Conservation (phyloP, 805 yeast genomes). For the Pichia gijzeniarum region DNA sequence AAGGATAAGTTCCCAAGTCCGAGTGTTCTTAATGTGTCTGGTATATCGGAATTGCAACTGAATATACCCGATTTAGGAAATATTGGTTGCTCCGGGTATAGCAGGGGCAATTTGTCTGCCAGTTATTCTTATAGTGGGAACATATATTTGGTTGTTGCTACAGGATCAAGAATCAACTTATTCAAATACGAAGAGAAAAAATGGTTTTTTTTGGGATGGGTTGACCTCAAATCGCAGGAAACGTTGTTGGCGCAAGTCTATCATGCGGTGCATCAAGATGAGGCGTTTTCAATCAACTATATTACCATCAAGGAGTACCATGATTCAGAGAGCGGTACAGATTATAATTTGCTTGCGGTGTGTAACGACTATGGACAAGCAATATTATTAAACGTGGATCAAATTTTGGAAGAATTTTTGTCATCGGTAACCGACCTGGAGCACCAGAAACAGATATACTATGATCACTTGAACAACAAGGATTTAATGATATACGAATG, state of each 20-base stretch:
- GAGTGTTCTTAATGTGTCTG: not conserved
- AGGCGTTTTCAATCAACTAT: conserved; percentile 3
- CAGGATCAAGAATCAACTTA: not conserved
- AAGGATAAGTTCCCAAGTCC: not conserved
- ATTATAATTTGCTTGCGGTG: not conserved
- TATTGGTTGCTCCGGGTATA: not conserved
- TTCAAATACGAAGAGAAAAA: not conserved
- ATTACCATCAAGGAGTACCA: not conserved
- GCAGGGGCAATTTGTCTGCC: conserved; percentile 4
- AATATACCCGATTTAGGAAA: not conserved
- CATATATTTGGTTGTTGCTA: conserved; percentile 1
- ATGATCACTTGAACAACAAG: not conserved
- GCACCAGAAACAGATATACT: not conserved
- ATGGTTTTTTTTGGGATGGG: not conserved
- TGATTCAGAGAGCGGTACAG: not conserved
- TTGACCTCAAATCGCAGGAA: not conserved
- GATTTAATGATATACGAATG: not conserved
- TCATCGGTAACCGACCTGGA: not conserved
- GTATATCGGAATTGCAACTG: not conserved
- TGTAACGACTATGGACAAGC: conserved; percentile 7
- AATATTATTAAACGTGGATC: not conserved
- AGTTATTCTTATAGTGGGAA: not conserved
- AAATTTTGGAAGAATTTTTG: not conserved
- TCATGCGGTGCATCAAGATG: not conserved
- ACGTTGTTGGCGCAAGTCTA: not conserved